Base-by-base conservation (phyloP, 306 rosid species). In the Dryas alaskensis region DNA sequence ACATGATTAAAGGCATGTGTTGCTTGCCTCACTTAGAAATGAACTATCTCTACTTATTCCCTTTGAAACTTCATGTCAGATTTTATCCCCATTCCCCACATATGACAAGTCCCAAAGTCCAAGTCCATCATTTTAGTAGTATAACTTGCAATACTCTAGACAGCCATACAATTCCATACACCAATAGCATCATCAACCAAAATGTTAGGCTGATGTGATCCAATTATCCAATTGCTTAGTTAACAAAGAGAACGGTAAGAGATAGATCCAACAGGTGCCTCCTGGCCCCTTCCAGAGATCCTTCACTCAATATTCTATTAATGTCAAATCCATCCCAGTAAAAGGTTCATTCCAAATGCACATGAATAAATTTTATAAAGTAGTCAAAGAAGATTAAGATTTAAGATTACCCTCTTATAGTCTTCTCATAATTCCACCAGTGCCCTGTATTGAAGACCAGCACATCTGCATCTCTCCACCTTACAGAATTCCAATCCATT, bases 401-500 rank as follows among this genome's bases (percentile, higher is more conserved):
- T 19, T 72, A 45, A 75, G 7, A 16, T 84, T 89, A 93, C 98
- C 87, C 92, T 87, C 88, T 87, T 8, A 88, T 76, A 66, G 94
- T 93, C 83, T 93, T 89, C 83, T 84, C 92, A 46, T 88, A 73
- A 73, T 82, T 93, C 98, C 98, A 91, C 97, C 97, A 91, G 64
- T 91, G 98, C 60, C 98, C 97, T 25, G 98, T 82, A 74, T 93
- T 93, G 27, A 93, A 83, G 65, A 93, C 83, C 61, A 93, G 22
- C 5, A 91, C 65, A 86, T 93, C 90, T 10, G 97, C 96, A 81
- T 87, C 84, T 74, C 77, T 89, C 98, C 98, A 93, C 69, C 75
- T 85, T 45, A 59, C 40, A 72, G 93, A 85, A 72, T 73, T 75
- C 97, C 97, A 93, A 85, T 93, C 98, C 98, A 93, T 89, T 72